Evolutionary conservation across 164 flowering plant species (phyloP).

Genomic region (Protea cynaroides): DNA sequence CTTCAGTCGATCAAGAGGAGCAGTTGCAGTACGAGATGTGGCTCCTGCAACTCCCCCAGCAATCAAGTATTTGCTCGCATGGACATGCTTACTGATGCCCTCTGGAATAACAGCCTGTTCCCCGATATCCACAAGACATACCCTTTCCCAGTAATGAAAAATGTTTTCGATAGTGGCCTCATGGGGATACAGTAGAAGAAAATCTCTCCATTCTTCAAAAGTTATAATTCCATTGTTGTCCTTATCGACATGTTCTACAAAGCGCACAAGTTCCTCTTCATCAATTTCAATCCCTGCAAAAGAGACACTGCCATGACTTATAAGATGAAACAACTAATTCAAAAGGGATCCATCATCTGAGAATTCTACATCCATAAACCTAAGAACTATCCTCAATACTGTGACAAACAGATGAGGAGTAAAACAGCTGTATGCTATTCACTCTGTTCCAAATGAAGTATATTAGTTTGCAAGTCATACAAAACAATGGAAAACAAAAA

Average conservation of each 20-base stretch:
- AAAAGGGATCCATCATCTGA: neutral
- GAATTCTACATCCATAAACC: no score
- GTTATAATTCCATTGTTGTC: constrained; percentile 95
- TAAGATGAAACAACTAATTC: constrained; percentile 32
- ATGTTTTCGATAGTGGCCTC: constrained; percentile 92
- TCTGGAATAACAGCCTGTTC: constrained; percentile 91
- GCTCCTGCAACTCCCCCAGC: constrained; percentile 99
- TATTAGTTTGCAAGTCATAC: no score
- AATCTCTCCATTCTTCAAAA: constrained; percentile 98
- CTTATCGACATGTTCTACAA: constrained; percentile 95
- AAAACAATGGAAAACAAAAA: no score
- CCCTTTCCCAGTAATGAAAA: constrained; percentile 84
- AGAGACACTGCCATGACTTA: constrained; percentile 45
- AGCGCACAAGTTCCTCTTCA: constrained; percentile 86
- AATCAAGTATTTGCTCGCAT: constrained; percentile 73
- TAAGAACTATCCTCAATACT: no score
- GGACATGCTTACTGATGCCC: constrained; percentile 78
- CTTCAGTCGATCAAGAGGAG: constrained; percentile 94
- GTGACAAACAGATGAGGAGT: no score
- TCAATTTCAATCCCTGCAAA: constrained; percentile 87
- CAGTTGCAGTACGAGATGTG: constrained; percentile 93
- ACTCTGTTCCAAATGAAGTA: no score
- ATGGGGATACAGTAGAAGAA: constrained; percentile 90
- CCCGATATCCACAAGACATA: constrained; percentile 94
- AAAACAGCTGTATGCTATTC: no score